These are phyloP conservation scores for Rhodosporidiobolus sp. DNA, from an alignment of 768 basidiomycete genomes.

Conservation along the genomic window DNA sequence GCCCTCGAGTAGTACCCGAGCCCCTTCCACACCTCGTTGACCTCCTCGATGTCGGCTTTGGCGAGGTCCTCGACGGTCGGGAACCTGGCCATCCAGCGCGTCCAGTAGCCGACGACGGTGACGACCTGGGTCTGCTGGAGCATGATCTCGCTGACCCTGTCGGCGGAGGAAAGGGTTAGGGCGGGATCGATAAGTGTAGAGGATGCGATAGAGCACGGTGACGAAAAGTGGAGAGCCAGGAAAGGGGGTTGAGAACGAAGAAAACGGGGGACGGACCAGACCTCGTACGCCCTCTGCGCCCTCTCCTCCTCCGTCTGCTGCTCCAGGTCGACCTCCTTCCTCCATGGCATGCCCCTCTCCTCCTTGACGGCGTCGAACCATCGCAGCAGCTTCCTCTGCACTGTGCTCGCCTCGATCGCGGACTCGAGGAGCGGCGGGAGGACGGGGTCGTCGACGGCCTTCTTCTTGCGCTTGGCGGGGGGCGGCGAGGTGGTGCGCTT, in stretches of 20 bases:
- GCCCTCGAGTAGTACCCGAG: constrained; percentile 44
- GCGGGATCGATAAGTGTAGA: not conserved
- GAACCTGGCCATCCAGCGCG: constrained; percentile 53
- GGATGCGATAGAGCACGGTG: no score
- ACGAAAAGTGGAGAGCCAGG: no score
- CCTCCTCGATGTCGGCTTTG: constrained; percentile 69
- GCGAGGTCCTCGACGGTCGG: constrained; percentile 50
- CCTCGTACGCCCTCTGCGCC: constrained; percentile 88
- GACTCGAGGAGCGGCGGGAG: constrained; percentile 5
- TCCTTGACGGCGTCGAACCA: constrained; percentile 74
- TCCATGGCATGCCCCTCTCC: constrained; percentile 84
- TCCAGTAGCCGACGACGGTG: constrained; percentile 88
- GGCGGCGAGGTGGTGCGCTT: not conserved
- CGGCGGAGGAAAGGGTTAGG: constrained; percentile 51
- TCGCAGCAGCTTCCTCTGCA: constrained; percentile 45
- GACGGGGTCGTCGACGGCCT: not conserved
- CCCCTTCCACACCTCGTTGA: constrained; percentile 83
- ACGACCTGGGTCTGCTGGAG: constrained; percentile 91
- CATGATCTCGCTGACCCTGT: constrained; percentile 89
- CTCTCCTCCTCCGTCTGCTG: constrained; percentile 59
- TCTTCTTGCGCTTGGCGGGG: constrained; percentile 21
- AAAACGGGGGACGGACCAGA: constrained; percentile 47
- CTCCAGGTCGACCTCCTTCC: constrained; percentile 61
- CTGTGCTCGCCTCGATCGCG: constrained; percentile 4
- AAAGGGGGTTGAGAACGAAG: no score